Base-by-base conservation (phyloP, 2,329 filamentous ascomycete species). In the Hypoxylon sp. region DNA sequence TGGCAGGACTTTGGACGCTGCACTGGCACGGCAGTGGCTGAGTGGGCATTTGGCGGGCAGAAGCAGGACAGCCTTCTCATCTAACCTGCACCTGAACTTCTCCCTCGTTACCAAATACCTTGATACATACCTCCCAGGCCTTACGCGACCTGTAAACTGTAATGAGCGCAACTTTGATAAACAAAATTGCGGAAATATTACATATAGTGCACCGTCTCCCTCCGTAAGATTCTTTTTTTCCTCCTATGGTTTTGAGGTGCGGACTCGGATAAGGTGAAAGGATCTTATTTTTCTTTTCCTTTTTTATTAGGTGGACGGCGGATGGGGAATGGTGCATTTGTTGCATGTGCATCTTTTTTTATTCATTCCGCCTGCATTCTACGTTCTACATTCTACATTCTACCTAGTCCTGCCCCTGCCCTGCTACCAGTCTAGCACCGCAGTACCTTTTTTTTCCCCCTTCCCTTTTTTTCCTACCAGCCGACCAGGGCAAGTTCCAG, bases 231-330 rank as follows among this genome's bases (percentile, higher is more conserved):
- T 15, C n/a, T 17, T 20, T 20, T 42, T 24, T 41, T 33, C 29
- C 37, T 48, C 45, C 55, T 63, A 57, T 35, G 17, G 38, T 59
- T 60, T 40, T 37, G 24, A 48, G 46, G 49, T 41, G 61, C 58
- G 55, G 60, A 45, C 52, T 59, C 50, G 51, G 53, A 47, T 63
- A 50, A n/a, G 41, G 43, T 41, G 33, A 23, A 38, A 13, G 20
- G 17, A 10, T 40, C 40, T 38, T 53, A 37, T 38, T 42, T 40
- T 51, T 51, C 48, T 53, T 33, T 43, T 41, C 48, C 41, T 57
- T 42, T 50, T 35, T 41, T 59, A 37, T 37, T 33, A 20, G 17
- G 24, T 48, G 27, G 38, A 51, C 13, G 17, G 20, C 46, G 29
- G 23, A 20, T 42, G 21, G 26, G 2, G 29, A n/a, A 31, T 31